These are phyloP conservation scores for Begonia masoniana DNA, from an alignment of 306 rosid genomes.

Conservation along the genomic window DNA sequence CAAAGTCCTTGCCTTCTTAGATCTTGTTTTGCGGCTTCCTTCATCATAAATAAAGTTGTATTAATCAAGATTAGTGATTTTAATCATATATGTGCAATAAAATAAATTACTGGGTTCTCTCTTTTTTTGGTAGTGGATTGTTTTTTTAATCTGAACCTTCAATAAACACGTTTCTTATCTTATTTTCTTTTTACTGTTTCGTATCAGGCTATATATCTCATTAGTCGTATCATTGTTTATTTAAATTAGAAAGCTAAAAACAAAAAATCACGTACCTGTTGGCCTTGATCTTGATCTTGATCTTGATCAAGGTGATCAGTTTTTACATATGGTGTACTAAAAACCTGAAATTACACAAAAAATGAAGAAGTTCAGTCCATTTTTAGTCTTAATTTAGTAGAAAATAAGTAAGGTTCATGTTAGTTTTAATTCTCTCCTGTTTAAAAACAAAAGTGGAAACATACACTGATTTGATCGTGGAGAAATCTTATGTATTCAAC, in stretches of 20 bases:
- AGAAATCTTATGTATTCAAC: slow-evolving; percentile 93
- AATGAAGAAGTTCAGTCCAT: neutral
- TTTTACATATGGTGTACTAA: slow-evolving; percentile 65
- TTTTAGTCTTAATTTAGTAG: neutral
- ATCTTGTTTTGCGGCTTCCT: slow-evolving; percentile 36
- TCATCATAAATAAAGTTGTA: no score
- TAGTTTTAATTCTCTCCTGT: neutral
- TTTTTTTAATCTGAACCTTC: neutral
- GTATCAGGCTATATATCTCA: no score
- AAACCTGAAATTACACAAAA: slow-evolving; percentile 31
- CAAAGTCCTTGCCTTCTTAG: slow-evolving; percentile 76
- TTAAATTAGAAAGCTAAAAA: no score
- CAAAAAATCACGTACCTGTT: slow-evolving; percentile 23
- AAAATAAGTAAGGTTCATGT: no score
- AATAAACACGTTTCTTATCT: no score
- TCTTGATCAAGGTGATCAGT: slow-evolving; percentile 33
- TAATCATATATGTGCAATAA: no score
- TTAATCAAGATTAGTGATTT: no score
- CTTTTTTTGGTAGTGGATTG: neutral
- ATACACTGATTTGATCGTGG: slow-evolving; percentile 81
- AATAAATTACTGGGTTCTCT: neutral
- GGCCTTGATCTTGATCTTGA: slow-evolving; percentile 40
- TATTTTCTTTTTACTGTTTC: no score
- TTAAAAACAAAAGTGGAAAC: neutral
- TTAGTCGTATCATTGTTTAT: no score